These are phyloP conservation scores for Calocera viscosa DNA, from an alignment of 768 basidiomycete species.

Conservation along the genomic window DNA sequence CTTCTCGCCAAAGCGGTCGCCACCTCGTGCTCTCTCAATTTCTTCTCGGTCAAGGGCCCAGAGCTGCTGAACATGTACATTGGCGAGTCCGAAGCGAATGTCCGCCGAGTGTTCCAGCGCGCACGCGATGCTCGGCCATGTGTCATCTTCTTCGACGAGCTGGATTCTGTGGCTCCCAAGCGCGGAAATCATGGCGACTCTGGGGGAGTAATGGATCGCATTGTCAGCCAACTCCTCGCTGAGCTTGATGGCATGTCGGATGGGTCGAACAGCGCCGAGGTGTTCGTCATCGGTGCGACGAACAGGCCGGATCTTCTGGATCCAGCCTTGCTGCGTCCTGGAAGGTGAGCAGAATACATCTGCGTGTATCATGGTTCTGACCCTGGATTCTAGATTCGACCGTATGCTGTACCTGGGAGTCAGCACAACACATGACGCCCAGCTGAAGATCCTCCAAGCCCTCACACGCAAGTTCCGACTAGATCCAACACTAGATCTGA, in stretches of 20 bases:
- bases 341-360: constrained; percentile 40
- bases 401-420: constrained; percentile 92
- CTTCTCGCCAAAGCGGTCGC: constrained; percentile 92
- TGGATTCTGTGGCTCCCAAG: constrained; percentile 90
- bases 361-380: constrained; percentile 18
- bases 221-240: constrained; percentile 86
- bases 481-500: constrained; percentile 51
- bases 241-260: constrained; percentile 83
- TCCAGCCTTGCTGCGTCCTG: constrained; percentile 76
- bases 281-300: constrained; percentile 93
- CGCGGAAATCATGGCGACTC: constrained; percentile 92
- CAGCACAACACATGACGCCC: constrained; percentile 73
- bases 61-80: constrained; percentile 98
- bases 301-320: constrained; percentile 89
- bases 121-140: constrained; percentile 88
- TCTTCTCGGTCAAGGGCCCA: constrained; percentile 94
- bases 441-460: constrained; percentile 75
- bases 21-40: constrained; percentile 87
- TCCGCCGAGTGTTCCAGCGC: constrained; percentile 79
- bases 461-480: constrained; percentile 86
- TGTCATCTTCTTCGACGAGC: constrained; percentile 92
- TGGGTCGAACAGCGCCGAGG: constrained; percentile 48
- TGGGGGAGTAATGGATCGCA: constrained; percentile 95
- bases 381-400: constrained; percentile 59
- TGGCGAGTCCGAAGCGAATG: constrained; percentile 96